Percentiles rank a stretch among this genome's conserved stretches.
Conservation (phyloP, 768 basidiomycete genomes). For the Lentinus brumalis region DNA sequence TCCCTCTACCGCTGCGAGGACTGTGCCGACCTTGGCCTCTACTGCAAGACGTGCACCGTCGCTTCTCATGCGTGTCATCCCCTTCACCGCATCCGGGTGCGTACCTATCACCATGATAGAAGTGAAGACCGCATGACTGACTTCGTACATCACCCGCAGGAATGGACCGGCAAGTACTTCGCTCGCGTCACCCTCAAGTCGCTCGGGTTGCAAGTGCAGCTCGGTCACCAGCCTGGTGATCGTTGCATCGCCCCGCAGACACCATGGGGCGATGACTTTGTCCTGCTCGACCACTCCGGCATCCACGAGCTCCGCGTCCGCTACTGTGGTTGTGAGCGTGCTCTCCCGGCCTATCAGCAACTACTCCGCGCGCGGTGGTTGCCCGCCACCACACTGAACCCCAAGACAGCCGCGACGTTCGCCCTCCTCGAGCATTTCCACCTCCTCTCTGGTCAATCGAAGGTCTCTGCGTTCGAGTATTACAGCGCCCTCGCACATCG, state of each 20-base stretch:
- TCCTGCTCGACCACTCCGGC: slow-evolving; percentile 29
- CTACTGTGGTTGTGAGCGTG: slow-evolving; percentile 28
- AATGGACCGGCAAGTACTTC: neutral
- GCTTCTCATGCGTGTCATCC: slow-evolving; percentile 9
- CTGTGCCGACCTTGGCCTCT: neutral
- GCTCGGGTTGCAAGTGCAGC: slow-evolving; percentile 27
- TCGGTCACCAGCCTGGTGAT: slow-evolving; percentile 24
- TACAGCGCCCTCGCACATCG: slow-evolving; percentile 28
- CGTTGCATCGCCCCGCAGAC: slow-evolving; percentile 7
- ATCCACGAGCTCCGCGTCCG: slow-evolving; percentile 25
- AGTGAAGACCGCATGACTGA: neutral
- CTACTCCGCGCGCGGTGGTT: slow-evolving; percentile 34
- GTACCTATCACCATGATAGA: neutral
- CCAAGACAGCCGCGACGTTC: slow-evolving; percentile 35
- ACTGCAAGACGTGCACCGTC: neutral
- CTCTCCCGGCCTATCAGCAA: slow-evolving; percentile 12
- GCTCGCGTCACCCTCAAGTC: slow-evolving; percentile 8
- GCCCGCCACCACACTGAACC: slow-evolving; percentile 32
- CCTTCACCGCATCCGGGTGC: slow-evolving; percentile 23
- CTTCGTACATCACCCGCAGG: neutral
- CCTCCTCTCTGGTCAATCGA: slow-evolving; percentile 33
- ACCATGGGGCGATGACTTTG: slow-evolving; percentile 8
- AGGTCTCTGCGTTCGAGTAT: slow-evolving; percentile 36
- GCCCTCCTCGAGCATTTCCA: slow-evolving; percentile 34
- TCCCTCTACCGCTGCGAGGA: neutral